Evolutionary conservation across 2,329 filamentous ascomycete species (phyloP), one percentile per base, ranked within the genome.

Genomic region (Pyrenochaeta sp.): DNA sequence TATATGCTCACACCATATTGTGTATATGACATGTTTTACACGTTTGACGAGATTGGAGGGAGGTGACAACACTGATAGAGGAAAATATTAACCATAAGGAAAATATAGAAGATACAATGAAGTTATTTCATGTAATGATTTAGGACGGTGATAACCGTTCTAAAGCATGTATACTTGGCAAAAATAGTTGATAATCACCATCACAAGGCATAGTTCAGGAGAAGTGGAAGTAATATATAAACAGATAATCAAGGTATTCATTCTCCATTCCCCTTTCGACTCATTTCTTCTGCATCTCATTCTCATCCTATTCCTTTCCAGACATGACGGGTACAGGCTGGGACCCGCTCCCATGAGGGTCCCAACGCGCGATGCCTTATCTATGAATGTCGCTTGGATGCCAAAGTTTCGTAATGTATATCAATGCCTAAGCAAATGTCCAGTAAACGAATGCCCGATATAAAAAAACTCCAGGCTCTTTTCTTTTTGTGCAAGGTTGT

Each of bases 401-500:
- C 35, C 35, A 27, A 27, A 37, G 35, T 37, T 10, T 37, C 35
- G 17, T 37, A 37, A 21, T 37, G 35, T 37, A 37, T 49, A 49
- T 40, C 29, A 18, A n/a, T 49, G 46, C 30, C 46, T 43, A 43
- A 42, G 39, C 39, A 49, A 18, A 37, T 37, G 18, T 37, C 35
- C 35, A 37, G 35, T 36, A n/a, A 20, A 21, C 17, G 11, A 21
- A 37, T 20, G 35, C 35, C 17, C 20, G 9, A 37, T 37, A 3
- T n/a, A n/a, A n/a, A n/a, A n/a, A 15, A 18, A 37, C 35, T 37
- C 35, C 35, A 10, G 18, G 10, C 17, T 37, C 17, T 23, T 39
- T 23, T 39, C 18, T 14, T 39, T 39, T 27, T 39, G 36, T 39
- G 36, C 36, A 39, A 20, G 20, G 36, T 27, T 21, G 18, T 2